phyloP scores from a whole-genome alignment of 768 basidiomycete genomes.

The Collybiopsis confluens region DNA sequence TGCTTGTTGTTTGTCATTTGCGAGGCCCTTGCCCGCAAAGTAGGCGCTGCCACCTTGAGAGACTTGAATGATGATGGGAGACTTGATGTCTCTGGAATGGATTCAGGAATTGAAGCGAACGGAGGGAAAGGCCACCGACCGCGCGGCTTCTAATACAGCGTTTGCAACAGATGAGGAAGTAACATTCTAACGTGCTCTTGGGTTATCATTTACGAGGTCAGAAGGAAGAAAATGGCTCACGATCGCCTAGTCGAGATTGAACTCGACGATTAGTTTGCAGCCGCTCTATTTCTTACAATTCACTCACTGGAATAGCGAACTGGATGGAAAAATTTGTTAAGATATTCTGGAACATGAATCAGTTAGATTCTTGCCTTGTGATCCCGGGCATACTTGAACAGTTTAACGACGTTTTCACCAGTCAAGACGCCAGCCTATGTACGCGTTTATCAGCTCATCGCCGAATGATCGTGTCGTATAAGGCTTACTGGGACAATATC shows the following conservation, averaged over 20 bases:
- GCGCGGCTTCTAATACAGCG: constrained; percentile 92
- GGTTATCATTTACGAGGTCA: constrained; percentile 9
- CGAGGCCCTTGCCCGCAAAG: constrained; percentile 94
- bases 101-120: constrained; percentile 12
- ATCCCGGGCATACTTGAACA: constrained; percentile 92
- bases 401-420: constrained; percentile 89
- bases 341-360: constrained; percentile 8
- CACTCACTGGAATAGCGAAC: constrained; percentile 82
- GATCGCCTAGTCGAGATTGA: constrained; percentile 51
- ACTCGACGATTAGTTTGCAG: constrained; percentile 3
- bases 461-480: not conserved
- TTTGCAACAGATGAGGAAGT: constrained; percentile 96
- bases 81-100: constrained; percentile 76
- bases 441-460: constrained; percentile 6
- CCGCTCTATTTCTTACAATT: not conserved
- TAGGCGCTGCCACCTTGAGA: constrained; percentile 96
- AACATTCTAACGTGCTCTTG: constrained; percentile 60
- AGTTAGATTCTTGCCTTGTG: constrained; percentile 58
- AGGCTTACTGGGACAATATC: constrained; percentile 76
- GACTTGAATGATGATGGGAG: constrained; percentile 96
- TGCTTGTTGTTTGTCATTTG: constrained; percentile 93
- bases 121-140: constrained; percentile 43
- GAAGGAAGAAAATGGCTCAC: constrained; percentile 42
- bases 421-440: constrained; percentile 88
- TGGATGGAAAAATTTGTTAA: constrained; percentile 22